Evolutionary conservation across 108 stramenopile species (phyloP).

Genomic region (Stephanodiscus triporus): DNA sequence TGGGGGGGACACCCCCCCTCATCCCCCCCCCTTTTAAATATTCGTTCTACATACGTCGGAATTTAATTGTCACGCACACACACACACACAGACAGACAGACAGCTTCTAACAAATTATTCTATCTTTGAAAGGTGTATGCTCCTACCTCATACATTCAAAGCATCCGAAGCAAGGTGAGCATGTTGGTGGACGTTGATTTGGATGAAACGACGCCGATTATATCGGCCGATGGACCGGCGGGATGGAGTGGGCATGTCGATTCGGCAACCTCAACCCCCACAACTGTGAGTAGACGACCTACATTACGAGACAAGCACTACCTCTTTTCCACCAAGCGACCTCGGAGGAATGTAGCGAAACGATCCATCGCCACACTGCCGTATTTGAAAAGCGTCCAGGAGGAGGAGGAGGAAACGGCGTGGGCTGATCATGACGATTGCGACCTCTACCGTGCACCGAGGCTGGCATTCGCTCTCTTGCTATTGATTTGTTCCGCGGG

Average conservation of each 20-base stretch:
- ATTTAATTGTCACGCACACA: too few relatives aligned
- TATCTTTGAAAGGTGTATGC: too few relatives aligned
- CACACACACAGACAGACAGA: too few relatives aligned
- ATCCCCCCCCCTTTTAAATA: too few relatives aligned
- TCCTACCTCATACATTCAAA: too few relatives aligned
- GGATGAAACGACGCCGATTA: slow-evolving; percentile 4
- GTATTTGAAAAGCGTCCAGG: slow-evolving; percentile 8
- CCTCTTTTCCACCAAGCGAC: slow-evolving; percentile 11
- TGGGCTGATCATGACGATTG: background rate
- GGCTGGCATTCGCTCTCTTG: slow-evolving; percentile 27
- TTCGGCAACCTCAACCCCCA: background rate
- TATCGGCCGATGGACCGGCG: background rate
- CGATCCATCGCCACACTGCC: slow-evolving; percentile 12
- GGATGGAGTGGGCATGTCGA: background rate
- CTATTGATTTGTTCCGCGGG: slow-evolving; percentile 27
- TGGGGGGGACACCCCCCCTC: too few relatives aligned
- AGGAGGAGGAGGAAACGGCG: slow-evolving; percentile 25
- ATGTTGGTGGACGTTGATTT: background rate
- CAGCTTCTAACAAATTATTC: too few relatives aligned
- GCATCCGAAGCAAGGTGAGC: background rate
- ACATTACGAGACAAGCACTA: background rate
- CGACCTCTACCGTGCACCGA: slow-evolving; percentile 34
- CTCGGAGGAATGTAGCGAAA: slow-evolving; percentile 2
- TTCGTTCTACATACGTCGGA: too few relatives aligned
- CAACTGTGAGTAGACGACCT: background rate